Base-by-base conservation (phyloP, 2,329 filamentous ascomycete genomes). In the Paecilomyces dactylethromorphus region DNA sequence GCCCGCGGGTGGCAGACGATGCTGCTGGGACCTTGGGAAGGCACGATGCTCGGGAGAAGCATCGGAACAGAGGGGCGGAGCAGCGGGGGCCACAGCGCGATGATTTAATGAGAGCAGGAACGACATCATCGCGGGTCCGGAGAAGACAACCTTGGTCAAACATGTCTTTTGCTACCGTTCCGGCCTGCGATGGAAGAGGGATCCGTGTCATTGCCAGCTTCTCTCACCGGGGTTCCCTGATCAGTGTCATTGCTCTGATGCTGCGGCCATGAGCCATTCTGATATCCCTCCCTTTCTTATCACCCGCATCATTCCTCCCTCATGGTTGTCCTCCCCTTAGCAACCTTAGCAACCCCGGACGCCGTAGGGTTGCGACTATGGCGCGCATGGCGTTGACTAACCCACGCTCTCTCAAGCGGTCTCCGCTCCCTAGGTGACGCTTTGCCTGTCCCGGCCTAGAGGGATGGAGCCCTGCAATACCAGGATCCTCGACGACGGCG, bases 1-100 rank as follows among this genome's bases (percentile, higher is more conserved):
- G 39, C 39, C 15, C n/a, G 39, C 15, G 57, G 58, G 26, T 58
- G 24, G 5, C 24, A 29, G 26, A 6, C 26, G 3, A 29, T 29
- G 26, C 24, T 5, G n/a, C 24, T 26, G 24, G 5, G 11, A 53
- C 24, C 21, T 53, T 26, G 51, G 18, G 18, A 31, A 35, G 13
- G 31, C 26, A 12, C 11, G 53, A 54, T 8, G 22, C 52, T n/a
- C n/a, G n/a, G n/a, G n/a, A n/a, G n/a, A 15, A 29, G 12, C 57
- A 52, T 51, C n/a, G 51, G 55, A 45, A 58, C 39, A 63, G 53
- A 62, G 53, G 53, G 54, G 15, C 29, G 49, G 45, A 21, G 50
- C 50, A 52, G 50, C 22, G 50, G 50, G 50, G 50, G 26, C 3
- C 26, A 29, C 2, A 29, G 26, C 26, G 4, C 50, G 26, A 52